Base-by-base conservation (phyloP, 176 grass and related monocot species). In the Panicum miliaceum region DNA sequence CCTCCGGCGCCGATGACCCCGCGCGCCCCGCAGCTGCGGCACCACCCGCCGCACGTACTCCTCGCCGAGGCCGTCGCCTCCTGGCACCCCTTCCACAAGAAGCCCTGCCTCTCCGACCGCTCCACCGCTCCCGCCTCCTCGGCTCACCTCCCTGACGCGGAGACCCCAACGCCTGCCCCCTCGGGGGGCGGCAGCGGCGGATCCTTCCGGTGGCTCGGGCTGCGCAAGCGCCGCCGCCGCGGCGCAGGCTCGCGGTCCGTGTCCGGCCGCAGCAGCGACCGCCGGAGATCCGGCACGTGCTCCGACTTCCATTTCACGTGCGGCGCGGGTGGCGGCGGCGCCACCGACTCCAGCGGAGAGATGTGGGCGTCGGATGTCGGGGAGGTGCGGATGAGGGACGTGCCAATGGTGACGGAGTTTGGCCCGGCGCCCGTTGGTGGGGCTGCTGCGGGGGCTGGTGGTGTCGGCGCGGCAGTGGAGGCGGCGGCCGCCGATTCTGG, bases 331-430 rank as follows among this genome's bases (percentile, higher is more conserved):
- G 85, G 87, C 22, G 90, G 93, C 22, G 88, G 84, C 48, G 93
- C 90, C 29, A 94, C 93, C 0, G 93, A 94, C 68, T 94, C 93
- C 52, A 94, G 93, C 79, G 93, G 93, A 22, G 93, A 94, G 85
- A 82, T 94, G 85, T 94, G 93, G 93, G 85, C 90, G 45, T 94
- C 93, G 22, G 93, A 94, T 64, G 87, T 94, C 43, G 90, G 93
- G 79, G 93, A 94, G 82, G 52, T 87, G 62, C 85, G 93, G 82
- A 83, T 91, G 70, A 94, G 85, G 87, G 93, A 94, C 23, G 81
- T 75, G 42, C 88, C 93, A n/a, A 88, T 86, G 53, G 78, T 68
- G 40, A 75, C 87, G 32, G 92, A 86, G 64, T 84, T 86, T 57
- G 82, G 59, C 15, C 59, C 69, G 12, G 61, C 88, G 32, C 90